A percentile compares a stretch with the other conserved stretches of the same genome.
Evolutionary conservation across 345 rosid genomes (phyloP).

Genomic region (Salix koriyanagi): DNA sequence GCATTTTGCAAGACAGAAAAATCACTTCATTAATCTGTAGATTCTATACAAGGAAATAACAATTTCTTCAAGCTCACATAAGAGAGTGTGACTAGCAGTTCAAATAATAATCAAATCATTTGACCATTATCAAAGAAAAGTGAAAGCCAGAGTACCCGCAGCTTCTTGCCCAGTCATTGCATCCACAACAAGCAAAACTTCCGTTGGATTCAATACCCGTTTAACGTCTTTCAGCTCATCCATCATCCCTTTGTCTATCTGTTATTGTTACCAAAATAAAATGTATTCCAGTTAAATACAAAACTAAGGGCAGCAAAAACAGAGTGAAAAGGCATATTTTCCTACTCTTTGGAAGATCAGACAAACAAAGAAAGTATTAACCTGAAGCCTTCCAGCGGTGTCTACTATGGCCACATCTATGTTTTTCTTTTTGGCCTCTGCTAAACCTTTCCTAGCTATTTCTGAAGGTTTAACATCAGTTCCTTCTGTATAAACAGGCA

Average conservation of each 20-base stretch:
- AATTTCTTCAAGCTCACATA: too few relatives aligned
- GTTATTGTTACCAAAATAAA: conserved; percentile 10
- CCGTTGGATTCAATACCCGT: conserved; percentile 73
- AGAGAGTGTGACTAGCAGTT: background rate
- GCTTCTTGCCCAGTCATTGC: conserved; percentile 99
- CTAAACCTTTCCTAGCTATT: conserved; percentile 83
- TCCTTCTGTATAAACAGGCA: conserved; percentile 85
- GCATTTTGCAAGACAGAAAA: background rate
- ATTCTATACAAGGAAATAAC: background rate
- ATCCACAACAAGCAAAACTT: conserved; percentile 94
- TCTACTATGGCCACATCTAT: conserved; percentile 87
- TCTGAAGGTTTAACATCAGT: conserved; percentile 81
- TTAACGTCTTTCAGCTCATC: conserved; percentile 96
- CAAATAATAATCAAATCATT: background rate
- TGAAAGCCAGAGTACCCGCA: conserved; percentile 49
- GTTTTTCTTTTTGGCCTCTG: conserved; percentile 76
- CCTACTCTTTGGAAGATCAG: background rate
- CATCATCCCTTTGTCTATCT: conserved; percentile 98
- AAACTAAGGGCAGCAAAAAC: background rate
- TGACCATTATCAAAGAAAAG: conserved; percentile 1
- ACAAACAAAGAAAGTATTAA: conserved; percentile 17
- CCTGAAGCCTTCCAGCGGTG: conserved; percentile 99
- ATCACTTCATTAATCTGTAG: background rate
- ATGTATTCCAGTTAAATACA: background rate
- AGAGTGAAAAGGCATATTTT: background rate